Conservation (phyloP, 2,329 filamentous ascomycete genomes). For the Mollisiaceae sp. region DNA sequence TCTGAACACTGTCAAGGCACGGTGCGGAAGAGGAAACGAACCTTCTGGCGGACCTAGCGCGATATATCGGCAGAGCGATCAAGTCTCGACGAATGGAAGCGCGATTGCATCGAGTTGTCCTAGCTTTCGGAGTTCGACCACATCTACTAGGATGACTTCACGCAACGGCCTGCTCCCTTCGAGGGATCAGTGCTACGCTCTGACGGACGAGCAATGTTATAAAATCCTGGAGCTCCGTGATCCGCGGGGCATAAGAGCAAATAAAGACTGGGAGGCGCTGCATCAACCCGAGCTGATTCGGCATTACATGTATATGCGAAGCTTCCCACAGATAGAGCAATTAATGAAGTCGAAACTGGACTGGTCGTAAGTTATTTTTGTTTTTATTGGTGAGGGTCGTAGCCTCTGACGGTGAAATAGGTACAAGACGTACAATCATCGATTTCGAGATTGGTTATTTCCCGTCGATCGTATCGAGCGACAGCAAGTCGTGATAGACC, state of each 20-base stretch:
- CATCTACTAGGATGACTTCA: slow-evolving; percentile 10
- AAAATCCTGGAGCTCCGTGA: slow-evolving; percentile 33
- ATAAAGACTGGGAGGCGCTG: slow-evolving; percentile 33
- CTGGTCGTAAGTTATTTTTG: slow-evolving; percentile 31
- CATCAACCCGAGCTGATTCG: slow-evolving; percentile 37
- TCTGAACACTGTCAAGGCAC: not conserved
- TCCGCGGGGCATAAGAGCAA: slow-evolving; percentile 28
- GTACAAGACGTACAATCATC: slow-evolving; percentile 38
- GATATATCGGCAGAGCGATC: not conserved
- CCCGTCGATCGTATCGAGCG: slow-evolving; percentile 32
- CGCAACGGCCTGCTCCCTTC: slow-evolving; percentile 29
- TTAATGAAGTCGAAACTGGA: slow-evolving; percentile 35
- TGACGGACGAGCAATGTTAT: slow-evolving; percentile 36
- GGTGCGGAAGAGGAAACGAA: not conserved
- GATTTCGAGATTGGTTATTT: slow-evolving; percentile 36
- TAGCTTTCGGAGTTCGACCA: slow-evolving; percentile 7
- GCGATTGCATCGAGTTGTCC: not conserved
- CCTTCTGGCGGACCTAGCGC: not conserved
- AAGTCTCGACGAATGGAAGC: slow-evolving; percentile 7
- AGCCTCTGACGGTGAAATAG: slow-evolving; percentile 21
- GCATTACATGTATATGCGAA: slow-evolving; percentile 37
- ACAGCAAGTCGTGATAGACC: slow-evolving; percentile 31
- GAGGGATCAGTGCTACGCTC: slow-evolving; percentile 33
- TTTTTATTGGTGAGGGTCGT: not conserved
- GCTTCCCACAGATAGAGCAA: slow-evolving; percentile 35